Evolutionary conservation across 2,329 filamentous ascomycete genomes (phyloP).

Genomic region (Torrubiellomyces zombiae): DNA sequence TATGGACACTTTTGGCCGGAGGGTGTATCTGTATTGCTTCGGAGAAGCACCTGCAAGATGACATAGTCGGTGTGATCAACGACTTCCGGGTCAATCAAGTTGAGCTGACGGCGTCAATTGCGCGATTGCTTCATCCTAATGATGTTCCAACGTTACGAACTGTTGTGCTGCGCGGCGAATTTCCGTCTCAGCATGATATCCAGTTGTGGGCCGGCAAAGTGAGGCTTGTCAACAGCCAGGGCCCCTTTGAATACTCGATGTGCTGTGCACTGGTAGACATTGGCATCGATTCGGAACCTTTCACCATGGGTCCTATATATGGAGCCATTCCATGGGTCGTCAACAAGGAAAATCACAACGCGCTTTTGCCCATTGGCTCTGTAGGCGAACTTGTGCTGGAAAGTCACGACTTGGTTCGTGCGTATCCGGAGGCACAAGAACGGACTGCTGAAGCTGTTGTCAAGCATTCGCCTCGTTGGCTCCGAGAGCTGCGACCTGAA

Average conservation of each 20-base stretch:
- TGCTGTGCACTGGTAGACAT: constrained; percentile 2
- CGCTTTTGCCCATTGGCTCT: not conserved
- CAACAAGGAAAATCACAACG: constrained; percentile 11
- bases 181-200: constrained; percentile 1
- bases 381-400: constrained; percentile 1
- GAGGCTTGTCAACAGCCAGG: constrained; percentile 2
- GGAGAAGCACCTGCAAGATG: not conserved
- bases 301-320: constrained; percentile 1
- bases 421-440: not conserved
- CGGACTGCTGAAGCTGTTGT: no score
- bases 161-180: not conserved
- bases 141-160: not conserved
- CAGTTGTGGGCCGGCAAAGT: constrained; percentile 2
- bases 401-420: not conserved
- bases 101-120: not conserved
- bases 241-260: constrained; percentile 4
- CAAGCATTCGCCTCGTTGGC: not conserved
- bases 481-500: not conserved
- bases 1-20: not conserved
- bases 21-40: not conserved
- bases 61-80: not conserved
- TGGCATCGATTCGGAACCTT: constrained; percentile 1
- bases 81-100: not conserved
- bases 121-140: not conserved
- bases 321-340: constrained; percentile 13